phyloP scores from a whole-genome alignment of 179 eudicot species.

The Pouteria campechiana region DNA sequence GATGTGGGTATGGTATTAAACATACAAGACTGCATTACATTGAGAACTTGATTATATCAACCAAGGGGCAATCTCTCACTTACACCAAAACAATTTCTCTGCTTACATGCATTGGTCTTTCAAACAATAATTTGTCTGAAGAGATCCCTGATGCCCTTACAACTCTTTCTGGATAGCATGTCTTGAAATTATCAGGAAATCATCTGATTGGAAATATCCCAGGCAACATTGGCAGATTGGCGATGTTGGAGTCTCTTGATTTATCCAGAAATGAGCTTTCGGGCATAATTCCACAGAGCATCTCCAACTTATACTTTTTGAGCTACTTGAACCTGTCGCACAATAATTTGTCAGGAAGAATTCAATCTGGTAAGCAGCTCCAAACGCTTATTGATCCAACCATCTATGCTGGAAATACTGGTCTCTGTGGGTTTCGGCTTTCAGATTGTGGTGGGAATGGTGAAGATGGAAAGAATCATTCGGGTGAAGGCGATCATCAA shows the following conservation, averaged over 20 bases:
- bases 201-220: constrained; percentile 14
- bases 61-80: too few relatives aligned
- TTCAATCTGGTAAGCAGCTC: constrained; percentile 33
- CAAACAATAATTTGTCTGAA: constrained; percentile 19
- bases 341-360: constrained; percentile 27
- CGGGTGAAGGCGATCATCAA: background rate
- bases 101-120: constrained; percentile 25
- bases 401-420: constrained; percentile 15
- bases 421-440: constrained; percentile 34
- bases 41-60: too few relatives aligned
- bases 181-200: constrained; percentile 22
- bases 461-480: constrained; percentile 1
- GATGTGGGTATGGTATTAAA: too few relatives aligned
- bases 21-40: too few relatives aligned
- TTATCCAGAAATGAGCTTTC: constrained; percentile 15
- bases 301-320: constrained; percentile 9
- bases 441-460: constrained; percentile 11
- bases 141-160: constrained; percentile 9
- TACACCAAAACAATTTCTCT: too few relatives aligned
- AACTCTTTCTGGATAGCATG: constrained; percentile 1
- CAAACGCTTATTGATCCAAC: constrained; percentile 20
- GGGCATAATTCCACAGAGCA: constrained; percentile 20
- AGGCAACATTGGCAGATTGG: constrained; percentile 11
- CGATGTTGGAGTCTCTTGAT: constrained; percentile 16
- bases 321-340: constrained; percentile 20